phyloP scores from a whole-genome alignment of 2,329 filamentous ascomycete species.

The Monosporascus sp. region DNA sequence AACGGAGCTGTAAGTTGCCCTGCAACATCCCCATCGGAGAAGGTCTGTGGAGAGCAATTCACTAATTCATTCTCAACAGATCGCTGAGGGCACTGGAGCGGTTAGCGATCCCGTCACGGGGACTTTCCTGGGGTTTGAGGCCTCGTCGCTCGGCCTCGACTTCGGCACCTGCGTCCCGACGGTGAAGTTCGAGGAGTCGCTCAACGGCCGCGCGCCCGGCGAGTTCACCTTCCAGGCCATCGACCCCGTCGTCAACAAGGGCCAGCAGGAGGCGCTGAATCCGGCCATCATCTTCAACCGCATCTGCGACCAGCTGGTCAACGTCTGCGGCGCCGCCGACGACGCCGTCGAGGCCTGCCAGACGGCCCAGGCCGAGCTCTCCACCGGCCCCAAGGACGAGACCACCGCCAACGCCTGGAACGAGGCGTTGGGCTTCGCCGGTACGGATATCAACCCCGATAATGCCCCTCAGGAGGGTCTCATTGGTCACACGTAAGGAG shows the following conservation, averaged over 20 bases:
- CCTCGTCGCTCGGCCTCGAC: constrained; percentile 34
- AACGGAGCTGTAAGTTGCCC: constrained; percentile 7
- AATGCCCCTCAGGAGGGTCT: constrained; percentile 32
- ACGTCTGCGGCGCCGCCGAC: constrained; percentile 59
- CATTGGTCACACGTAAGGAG: constrained; percentile 30
- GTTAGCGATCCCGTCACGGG: constrained; percentile 28
- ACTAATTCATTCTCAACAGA: too few relatives aligned
- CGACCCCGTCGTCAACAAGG: constrained; percentile 55
- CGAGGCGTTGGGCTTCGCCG: constrained; percentile 34
- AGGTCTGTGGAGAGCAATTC: too few relatives aligned
- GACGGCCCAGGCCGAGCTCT: constrained; percentile 40
- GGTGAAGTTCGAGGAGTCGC: constrained; percentile 56
- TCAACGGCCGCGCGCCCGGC: constrained; percentile 48
- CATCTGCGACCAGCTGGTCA: constrained; percentile 64
- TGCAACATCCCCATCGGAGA: too few relatives aligned
- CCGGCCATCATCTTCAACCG: constrained; percentile 70
- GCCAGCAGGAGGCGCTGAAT: constrained; percentile 65
- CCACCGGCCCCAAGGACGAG: constrained; percentile 29
- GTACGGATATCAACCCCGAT: constrained; percentile 33
- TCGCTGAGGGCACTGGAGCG: constrained; percentile 19
- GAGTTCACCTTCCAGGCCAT: constrained; percentile 66
- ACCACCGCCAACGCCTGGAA: constrained; percentile 38
- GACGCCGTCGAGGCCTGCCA: constrained; percentile 52
- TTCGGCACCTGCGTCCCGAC: constrained; percentile 52
- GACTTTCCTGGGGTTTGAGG: constrained; percentile 27